Conservation (phyloP, 2,329 filamentous ascomycete species). For the Pseudopyricularia javanii region DNA sequence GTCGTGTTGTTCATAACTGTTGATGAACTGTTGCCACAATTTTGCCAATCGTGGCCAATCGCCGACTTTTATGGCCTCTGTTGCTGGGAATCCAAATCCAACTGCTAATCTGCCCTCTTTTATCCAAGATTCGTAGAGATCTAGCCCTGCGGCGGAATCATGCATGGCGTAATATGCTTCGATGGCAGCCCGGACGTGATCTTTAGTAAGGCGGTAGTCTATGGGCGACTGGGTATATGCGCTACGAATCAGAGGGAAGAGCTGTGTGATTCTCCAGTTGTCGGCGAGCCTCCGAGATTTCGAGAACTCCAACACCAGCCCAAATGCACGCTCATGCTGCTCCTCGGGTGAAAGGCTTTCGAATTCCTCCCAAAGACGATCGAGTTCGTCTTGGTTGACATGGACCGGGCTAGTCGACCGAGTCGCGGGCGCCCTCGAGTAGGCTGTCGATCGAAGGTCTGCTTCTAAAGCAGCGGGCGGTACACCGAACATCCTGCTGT, state of each 20-base stretch:
- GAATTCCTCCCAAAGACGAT: slow-evolving; percentile 31
- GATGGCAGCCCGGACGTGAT: neutral
- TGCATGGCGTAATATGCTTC: neutral
- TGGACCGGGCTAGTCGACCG: neutral
- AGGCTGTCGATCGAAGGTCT: neutral
- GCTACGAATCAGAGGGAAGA: slow-evolving; percentile 26
- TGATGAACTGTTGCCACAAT: neutral
- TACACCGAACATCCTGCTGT: neutral
- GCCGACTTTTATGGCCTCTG: slow-evolving; percentile 22
- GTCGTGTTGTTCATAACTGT: neutral
- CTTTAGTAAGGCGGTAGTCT: neutral
- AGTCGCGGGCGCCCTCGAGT: neutral
- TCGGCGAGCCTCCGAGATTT: slow-evolving; percentile 29
- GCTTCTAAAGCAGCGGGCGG: neutral
- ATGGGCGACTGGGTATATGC: neutral
- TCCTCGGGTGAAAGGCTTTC: slow-evolving; percentile 19
- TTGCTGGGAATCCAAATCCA: slow-evolving; percentile 31
- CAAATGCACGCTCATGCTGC: slow-evolving; percentile 14
- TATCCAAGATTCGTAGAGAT: neutral
- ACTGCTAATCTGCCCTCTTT: slow-evolving; percentile 16
- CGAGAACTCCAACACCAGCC: slow-evolving; percentile 28
- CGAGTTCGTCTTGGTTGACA: slow-evolving; percentile 12
- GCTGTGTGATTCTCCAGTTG: slow-evolving; percentile 27
- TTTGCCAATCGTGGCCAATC: slow-evolving; percentile 20
- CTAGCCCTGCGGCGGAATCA: neutral